These are phyloP conservation scores for Dipteronia sinensis DNA, from an alignment of 345 rosid genomes.

Conservation along the genomic window DNA sequence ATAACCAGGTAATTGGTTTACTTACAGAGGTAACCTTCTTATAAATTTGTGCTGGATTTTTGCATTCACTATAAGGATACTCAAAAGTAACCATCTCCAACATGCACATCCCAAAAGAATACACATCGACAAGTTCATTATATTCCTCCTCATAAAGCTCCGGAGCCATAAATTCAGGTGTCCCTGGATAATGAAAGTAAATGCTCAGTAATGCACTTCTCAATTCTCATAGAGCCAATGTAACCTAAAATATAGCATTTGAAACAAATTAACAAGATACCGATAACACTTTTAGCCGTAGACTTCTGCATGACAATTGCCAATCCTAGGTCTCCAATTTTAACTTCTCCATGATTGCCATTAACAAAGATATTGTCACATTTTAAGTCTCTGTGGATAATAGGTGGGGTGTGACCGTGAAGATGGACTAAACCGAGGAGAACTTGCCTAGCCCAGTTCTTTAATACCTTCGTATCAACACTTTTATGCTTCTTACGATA, in stretches of 20 bases:
- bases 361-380: slow-evolving; percentile 70
- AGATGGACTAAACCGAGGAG: slow-evolving; percentile 59
- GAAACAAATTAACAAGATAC: slow-evolving; percentile 21
- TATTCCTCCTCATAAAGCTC: slow-evolving; percentile 81
- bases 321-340: slow-evolving; percentile 75
- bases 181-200: slow-evolving; percentile 36
- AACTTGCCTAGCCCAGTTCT: slow-evolving; percentile 66
- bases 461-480: slow-evolving; percentile 61
- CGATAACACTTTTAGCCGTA: slow-evolving; percentile 67
- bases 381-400: slow-evolving; percentile 67
- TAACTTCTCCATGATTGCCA: slow-evolving; percentile 68
- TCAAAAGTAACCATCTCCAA: slow-evolving; percentile 74
- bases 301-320: slow-evolving; percentile 68
- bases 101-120: slow-evolving; percentile 77
- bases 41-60: slow-evolving; percentile 67
- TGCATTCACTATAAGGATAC: slow-evolving; percentile 73
- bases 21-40: slow-evolving; percentile 68
- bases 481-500: slow-evolving; percentile 59
- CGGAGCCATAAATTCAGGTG: slow-evolving; percentile 82
- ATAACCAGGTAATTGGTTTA: neutral
- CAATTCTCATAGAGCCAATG: neutral
- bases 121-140: slow-evolving; percentile 67
- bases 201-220: neutral
- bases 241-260: neutral
- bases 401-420: slow-evolving; percentile 56